These are phyloP conservation scores for Diaporthe nobilis DNA, from an alignment of 2,329 filamentous ascomycete genomes.

Conservation along the genomic window DNA sequence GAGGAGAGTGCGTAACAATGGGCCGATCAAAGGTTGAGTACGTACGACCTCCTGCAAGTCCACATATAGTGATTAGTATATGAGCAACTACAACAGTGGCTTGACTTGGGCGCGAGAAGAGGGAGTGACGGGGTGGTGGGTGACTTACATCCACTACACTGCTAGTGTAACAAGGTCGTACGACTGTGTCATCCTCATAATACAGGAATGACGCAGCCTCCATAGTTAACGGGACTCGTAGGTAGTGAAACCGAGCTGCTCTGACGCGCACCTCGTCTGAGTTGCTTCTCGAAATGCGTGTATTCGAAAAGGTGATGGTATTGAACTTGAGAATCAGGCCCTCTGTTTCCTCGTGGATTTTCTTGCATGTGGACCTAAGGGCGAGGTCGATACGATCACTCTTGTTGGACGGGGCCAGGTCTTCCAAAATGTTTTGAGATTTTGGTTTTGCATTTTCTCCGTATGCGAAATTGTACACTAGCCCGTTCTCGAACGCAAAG, in stretches of 20 bases:
- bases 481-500: background rate
- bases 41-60: background rate
- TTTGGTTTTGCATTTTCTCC: background rate
- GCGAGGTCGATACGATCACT: slow-evolving; percentile 1
- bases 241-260: slow-evolving; percentile 11
- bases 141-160: slow-evolving; percentile 9
- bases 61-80: background rate
- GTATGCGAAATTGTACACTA: slow-evolving; percentile 1
- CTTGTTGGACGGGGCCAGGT: background rate
- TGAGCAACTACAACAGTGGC: background rate
- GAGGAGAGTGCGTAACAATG: slow-evolving; percentile 1
- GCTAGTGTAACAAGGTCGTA: background rate
- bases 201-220: slow-evolving; percentile 5
- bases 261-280: background rate
- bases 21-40: background rate
- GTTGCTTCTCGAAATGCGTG: background rate
- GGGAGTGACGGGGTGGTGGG: background rate
- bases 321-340: slow-evolving; percentile 1
- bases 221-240: background rate
- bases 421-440: background rate
- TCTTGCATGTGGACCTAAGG: background rate
- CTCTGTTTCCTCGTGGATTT: background rate
- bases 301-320: background rate
- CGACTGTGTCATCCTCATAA: background rate
- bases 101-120: background rate